Evolutionary conservation across 2,329 filamentous ascomycete genomes (phyloP).

Genomic region (Neurospora sp.): DNA sequence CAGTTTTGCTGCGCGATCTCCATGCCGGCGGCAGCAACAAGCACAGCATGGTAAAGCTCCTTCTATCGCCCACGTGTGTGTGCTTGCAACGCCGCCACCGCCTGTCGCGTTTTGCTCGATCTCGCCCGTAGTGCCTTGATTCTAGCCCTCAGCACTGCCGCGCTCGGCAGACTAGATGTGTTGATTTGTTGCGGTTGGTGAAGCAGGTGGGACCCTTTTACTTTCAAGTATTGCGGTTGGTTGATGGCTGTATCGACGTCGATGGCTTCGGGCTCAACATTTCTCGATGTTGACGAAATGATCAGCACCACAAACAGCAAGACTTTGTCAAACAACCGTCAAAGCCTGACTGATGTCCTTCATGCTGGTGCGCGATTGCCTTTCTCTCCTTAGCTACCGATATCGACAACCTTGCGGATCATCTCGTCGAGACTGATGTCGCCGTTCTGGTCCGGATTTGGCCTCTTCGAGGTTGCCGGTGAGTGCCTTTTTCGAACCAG

Average conservation of each 20-base stretch:
- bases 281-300: slow-evolving; percentile 27
- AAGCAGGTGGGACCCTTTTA: too few species aligned
- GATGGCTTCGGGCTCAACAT: too few species aligned
- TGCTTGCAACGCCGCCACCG: slow-evolving; percentile 62
- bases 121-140: slow-evolving; percentile 61
- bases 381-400: slow-evolving; percentile 69
- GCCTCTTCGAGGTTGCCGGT: slow-evolving; percentile 47
- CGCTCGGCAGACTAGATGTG: slow-evolving; percentile 40
- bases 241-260: too few species aligned
- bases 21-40: too few species aligned
- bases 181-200: too few species aligned
- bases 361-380: slow-evolving; percentile 81
- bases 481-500: too few species aligned
- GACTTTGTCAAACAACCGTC: slow-evolving; percentile 80
- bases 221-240: too few species aligned
- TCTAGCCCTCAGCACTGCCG: slow-evolving; percentile 53
- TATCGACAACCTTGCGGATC: slow-evolving; percentile 75
- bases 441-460: slow-evolving; percentile 81
- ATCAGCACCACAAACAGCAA: slow-evolving; percentile 73
- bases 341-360: slow-evolving; percentile 95
- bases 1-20: too few species aligned
- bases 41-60: too few species aligned
- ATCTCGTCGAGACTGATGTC: slow-evolving; percentile 95
- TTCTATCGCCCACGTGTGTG: slow-evolving; percentile 26
- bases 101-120: slow-evolving; percentile 56